Evolutionary conservation across 345 rosid species (phyloP).

Genomic region (Ceriops decandra): DNA sequence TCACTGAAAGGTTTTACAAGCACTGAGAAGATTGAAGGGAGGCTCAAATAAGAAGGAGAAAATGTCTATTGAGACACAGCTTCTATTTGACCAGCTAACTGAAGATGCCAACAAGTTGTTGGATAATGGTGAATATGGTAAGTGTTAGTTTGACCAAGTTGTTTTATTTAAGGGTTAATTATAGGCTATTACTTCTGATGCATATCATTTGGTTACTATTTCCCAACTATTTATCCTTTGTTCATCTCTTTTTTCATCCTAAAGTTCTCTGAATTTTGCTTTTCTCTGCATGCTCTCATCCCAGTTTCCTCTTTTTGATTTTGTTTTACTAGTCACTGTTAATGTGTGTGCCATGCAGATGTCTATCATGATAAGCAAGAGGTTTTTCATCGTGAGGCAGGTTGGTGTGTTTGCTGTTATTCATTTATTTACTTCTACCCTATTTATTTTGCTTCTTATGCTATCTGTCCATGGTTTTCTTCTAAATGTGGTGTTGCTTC

Average conservation of each 20-base stretch:
- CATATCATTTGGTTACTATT: too few relatives aligned
- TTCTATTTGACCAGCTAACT: constrained; percentile 88
- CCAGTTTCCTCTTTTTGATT: background rate
- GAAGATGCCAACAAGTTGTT: constrained; percentile 86
- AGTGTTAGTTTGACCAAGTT: constrained; percentile 25
- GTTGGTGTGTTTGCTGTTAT: constrained; percentile 34
- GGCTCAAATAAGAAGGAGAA: constrained; percentile 71
- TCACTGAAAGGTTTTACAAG: constrained; percentile 67
- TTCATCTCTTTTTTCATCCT: background rate
- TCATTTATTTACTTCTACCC: background rate
- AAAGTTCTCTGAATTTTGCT: background rate
- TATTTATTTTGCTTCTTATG: background rate
- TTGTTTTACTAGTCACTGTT: constrained; percentile 14
- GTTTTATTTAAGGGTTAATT: too few relatives aligned
- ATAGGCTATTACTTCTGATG: too few relatives aligned
- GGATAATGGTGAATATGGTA: constrained; percentile 83
- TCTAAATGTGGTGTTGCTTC: background rate
- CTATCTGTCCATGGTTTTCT: background rate
- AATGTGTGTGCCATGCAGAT: constrained; percentile 43
- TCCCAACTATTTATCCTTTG: too few relatives aligned
- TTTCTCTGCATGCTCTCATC: too few relatives aligned
- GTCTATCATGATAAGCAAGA: constrained; percentile 81
- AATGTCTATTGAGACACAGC: constrained; percentile 76
- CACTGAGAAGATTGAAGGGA: constrained; percentile 89
- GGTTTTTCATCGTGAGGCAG: constrained; percentile 85